Conservation (phyloP, 176 grass and related monocot genomes). For the Carex cristatella region DNA sequence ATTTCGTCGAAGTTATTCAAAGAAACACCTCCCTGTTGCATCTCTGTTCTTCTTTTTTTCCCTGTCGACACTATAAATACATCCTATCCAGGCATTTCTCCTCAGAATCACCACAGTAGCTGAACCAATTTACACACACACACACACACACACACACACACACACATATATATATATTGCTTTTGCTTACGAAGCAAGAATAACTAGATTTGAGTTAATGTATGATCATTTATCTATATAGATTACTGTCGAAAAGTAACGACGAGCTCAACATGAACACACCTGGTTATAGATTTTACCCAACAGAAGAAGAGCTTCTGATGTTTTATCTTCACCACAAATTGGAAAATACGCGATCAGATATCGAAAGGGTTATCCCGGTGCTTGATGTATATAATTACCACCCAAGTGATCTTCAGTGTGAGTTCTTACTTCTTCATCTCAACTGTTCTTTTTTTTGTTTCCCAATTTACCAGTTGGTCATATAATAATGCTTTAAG, state of each 20-base stretch:
- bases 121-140: not conserved
- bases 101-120: not conserved
- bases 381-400: conserved; percentile 54
- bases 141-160: no score
- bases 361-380: conserved; percentile 51
- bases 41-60: not conserved
- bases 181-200: not conserved
- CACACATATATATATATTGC: not conserved
- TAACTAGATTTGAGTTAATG: not conserved
- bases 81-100: not conserved
- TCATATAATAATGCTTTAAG: not conserved
- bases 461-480: not conserved
- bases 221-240: not conserved
- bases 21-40: not conserved
- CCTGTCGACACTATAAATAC: not conserved
- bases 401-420: conserved; percentile 49
- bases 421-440: conserved; percentile 23
- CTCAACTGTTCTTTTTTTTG: not conserved
- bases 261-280: conserved; percentile 3
- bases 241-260: not conserved
- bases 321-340: conserved; percentile 57
- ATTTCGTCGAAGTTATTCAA: not conserved
- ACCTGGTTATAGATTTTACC: conserved; percentile 65
- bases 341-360: conserved; percentile 30
- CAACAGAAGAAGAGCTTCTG: conserved; percentile 78